Base-by-base conservation (phyloP, 176 grass and related monocot genomes). In the Panicum miliaceum region DNA sequence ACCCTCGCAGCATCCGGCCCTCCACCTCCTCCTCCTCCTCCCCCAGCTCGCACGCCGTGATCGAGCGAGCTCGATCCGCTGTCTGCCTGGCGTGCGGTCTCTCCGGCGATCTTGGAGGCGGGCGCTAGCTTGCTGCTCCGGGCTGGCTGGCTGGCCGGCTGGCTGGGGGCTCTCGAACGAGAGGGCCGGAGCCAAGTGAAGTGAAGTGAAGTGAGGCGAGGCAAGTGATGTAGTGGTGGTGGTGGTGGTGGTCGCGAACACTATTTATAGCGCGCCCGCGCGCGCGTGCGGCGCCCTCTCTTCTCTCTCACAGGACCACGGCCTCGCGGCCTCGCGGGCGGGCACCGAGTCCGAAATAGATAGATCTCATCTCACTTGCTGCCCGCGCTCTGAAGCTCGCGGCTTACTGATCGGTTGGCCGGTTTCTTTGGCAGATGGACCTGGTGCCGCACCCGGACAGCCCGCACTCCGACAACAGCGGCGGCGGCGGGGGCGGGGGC, bases 391-490 rank as follows among this genome's bases (percentile, higher is more conserved):
- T 9, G 7, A 23, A 16, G 15, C 36, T 14, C 46, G 8, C n/a
- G 4, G 4, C 58, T 46, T 37, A 26, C 54, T 35, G 60, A 51
- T 79, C 13, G 25, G 19, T 61, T 51, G 64, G 53, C 23, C 15
- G 41, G 48, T 70, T 66, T 15, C 2, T 60, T 61, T 53, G 8
- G 8, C 76, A 83, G 87, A 94, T 97, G 94, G 92, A 97, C 85
- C 69, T 94, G 78, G 18, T 94, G 50, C 91, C 87, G 54, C 88
- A 82, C 59, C 86, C 86, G 13, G 94, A 92, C 70, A 94, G 94
- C 68, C 94, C 94, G 67, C 88, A 76, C 77, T 92, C 94, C 41
- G 88, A 88, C 79, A 81, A 84, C 75, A 57, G 68, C 54, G 66
- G 61, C 19, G 86, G 86, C 16, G 64, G 57, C 4, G 41, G n/a